A percentile compares a stretch with the other conserved stretches of the same genome.
Conservation (phyloP, 192 early-diverging fungal genomes). For the Backusella tuberculispora region DNA sequence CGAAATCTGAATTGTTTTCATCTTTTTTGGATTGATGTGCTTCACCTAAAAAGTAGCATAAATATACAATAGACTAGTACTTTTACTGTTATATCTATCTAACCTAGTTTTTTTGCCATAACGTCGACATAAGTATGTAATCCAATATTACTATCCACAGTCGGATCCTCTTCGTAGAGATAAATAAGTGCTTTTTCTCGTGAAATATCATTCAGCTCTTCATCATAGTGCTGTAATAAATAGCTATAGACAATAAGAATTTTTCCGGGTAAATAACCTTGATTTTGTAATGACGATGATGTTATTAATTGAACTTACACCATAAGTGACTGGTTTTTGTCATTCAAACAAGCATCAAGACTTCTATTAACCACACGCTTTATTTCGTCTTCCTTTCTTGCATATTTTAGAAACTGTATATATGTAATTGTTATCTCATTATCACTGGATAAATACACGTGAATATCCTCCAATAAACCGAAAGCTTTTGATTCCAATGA, state of each 20-base stretch:
- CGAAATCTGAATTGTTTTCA: background rate
- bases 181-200: background rate
- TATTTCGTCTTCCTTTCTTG: background rate
- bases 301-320: background rate
- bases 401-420: background rate
- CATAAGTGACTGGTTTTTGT: background rate
- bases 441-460: background rate
- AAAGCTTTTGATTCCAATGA: background rate
- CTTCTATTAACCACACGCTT: background rate
- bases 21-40: background rate
- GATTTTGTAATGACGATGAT: background rate
- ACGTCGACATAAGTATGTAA: background rate
- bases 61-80: background rate
- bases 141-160: background rate
- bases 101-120: background rate
- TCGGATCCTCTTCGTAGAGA: background rate
- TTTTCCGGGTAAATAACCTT: background rate
- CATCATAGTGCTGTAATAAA: background rate
- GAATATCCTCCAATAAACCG: background rate
- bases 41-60: background rate
- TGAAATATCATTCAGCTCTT: background rate
- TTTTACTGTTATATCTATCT: too few relatives aligned
- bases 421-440: background rate
- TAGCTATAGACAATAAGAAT: background rate
- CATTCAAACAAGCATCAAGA: background rate